Base-by-base conservation (phyloP, 2,329 filamentous ascomycete species). In the Didymella pomorum region DNA sequence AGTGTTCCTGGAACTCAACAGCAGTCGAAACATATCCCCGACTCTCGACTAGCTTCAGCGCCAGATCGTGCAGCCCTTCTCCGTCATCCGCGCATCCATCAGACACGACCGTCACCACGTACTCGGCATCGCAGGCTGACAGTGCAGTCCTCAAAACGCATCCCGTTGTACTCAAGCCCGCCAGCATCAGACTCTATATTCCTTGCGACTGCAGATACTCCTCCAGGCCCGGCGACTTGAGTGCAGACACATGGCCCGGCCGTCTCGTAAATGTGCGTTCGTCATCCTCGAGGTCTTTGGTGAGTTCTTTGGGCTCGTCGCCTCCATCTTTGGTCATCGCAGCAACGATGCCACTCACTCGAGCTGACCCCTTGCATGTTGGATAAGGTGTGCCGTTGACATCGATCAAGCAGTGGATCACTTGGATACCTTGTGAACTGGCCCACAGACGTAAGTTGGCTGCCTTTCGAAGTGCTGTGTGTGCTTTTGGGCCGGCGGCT, bases 1-100 rank as follows among this genome's bases (percentile, higher is more conserved):
- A 29, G n/a, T 9, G 14, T 16, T 44, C 25, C n/a, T 6, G 23
- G 10, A 44, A 12, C 42, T 44, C 25, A 44, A 6, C 42, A 44
- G 43, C 43, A 33, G 43, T 46, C n/a, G 26, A n/a, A 21, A 46
- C 43, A 23, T 46, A 33, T 33, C 43, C 43, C n/a, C 14, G 29
- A 4, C n/a, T 46, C 43, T 46, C 10, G 7, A 46, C 26, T 5
- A n/a, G 3, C 26, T 21, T 18, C 26, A 46, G 23, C 9, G 18
- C 31, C 31, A 14, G 16, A n/a, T 41, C 31, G 16, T 49, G 46
- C 23, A 41, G 3, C 14, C 20, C 33, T n/a, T 39, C 16, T 23
- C 23, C 23, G 2, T 12, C 23, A 29, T 49, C 46, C 9, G 33
- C 46, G 10, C 46, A 49, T 11, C 46, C 46, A 28, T 49, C 46